A percentile compares a stretch with the other conserved stretches of the same genome.
phyloP scores from a whole-genome alignment of 2,329 filamentous ascomycete species.

The Aureobasidium sp. region DNA sequence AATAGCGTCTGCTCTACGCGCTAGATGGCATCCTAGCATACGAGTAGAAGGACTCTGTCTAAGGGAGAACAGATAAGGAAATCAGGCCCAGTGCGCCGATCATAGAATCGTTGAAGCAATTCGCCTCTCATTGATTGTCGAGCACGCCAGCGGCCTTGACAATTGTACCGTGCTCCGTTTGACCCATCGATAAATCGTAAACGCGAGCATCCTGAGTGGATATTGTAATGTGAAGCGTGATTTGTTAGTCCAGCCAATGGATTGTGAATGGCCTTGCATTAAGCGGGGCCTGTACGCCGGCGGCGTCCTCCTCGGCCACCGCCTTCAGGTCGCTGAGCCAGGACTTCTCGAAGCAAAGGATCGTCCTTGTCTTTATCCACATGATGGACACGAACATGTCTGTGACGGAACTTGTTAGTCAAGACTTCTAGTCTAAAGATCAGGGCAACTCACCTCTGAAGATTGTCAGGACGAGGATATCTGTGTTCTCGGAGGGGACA shows the following conservation, averaged over 20 bases:
- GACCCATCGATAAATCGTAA: neutral
- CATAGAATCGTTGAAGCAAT: neutral
- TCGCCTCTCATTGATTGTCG: neutral
- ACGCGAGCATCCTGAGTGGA: conserved; percentile 17
- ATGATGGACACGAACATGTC: conserved; percentile 90
- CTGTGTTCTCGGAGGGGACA: conserved; percentile 89
- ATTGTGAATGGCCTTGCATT: neutral
- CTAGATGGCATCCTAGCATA: neutral
- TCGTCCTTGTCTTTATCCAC: conserved; percentile 86
- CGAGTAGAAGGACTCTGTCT: neutral
- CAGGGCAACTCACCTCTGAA: conserved; percentile 63
- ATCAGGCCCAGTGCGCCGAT: neutral
- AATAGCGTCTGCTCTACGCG: too few relatives aligned
- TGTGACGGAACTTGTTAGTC: conserved; percentile 31
- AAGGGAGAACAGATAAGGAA: neutral
- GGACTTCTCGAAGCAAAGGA: conserved; percentile 67
- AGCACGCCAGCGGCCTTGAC: conserved; percentile 1
- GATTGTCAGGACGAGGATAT: conserved; percentile 89
- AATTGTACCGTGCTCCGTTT: neutral
- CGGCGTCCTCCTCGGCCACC: conserved; percentile 74
- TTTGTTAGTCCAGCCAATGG: neutral
- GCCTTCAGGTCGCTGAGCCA: conserved; percentile 78
- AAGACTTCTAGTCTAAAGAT: too few relatives aligned
- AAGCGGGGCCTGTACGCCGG: conserved; percentile 45
- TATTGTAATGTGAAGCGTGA: neutral